phyloP scores from a whole-genome alignment of 2,329 filamentous ascomycete species.

The Fusarium buharicum region DNA sequence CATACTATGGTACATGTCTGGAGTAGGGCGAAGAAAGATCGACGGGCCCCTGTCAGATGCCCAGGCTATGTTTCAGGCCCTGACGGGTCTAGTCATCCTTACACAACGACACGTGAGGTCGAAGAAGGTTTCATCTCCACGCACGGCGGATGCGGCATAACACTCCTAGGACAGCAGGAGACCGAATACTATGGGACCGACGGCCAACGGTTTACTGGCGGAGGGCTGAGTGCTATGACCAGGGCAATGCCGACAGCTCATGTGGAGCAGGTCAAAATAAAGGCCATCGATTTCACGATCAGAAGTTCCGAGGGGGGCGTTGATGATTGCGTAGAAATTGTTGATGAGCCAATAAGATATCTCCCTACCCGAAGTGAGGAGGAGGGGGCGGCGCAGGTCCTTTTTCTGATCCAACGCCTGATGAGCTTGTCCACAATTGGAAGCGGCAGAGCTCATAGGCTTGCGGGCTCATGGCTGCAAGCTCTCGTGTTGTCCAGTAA shows the following conservation, averaged over 20 bases:
- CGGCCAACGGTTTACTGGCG: constrained; percentile 26
- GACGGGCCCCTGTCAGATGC: constrained; percentile 36
- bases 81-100: constrained; percentile 32
- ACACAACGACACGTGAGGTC: constrained; percentile 44
- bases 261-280: constrained; percentile 33
- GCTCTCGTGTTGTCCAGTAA: constrained; percentile 40
- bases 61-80: constrained; percentile 42
- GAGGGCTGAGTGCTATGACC: constrained; percentile 25
- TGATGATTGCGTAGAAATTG: constrained; percentile 37
- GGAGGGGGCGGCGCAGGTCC: constrained; percentile 35
- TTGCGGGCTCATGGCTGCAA: constrained; percentile 31
- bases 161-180: constrained; percentile 34
- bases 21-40: constrained; percentile 36
- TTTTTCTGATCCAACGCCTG: constrained; percentile 29
- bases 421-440: constrained; percentile 25
- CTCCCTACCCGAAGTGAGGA: constrained; percentile 46
- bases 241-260: constrained; percentile 28
- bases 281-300: constrained; percentile 33
- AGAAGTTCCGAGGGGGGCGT: constrained; percentile 37
- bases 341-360: constrained; percentile 44
- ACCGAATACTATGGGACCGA: constrained; percentile 28
- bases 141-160: constrained; percentile 42
- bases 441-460: constrained; percentile 33
- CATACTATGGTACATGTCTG: constrained; percentile 17
- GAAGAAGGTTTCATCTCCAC: constrained; percentile 45